Base-by-base conservation (phyloP, 2,329 filamentous ascomycete species). In the Aureobasidium subglaciale region DNA sequence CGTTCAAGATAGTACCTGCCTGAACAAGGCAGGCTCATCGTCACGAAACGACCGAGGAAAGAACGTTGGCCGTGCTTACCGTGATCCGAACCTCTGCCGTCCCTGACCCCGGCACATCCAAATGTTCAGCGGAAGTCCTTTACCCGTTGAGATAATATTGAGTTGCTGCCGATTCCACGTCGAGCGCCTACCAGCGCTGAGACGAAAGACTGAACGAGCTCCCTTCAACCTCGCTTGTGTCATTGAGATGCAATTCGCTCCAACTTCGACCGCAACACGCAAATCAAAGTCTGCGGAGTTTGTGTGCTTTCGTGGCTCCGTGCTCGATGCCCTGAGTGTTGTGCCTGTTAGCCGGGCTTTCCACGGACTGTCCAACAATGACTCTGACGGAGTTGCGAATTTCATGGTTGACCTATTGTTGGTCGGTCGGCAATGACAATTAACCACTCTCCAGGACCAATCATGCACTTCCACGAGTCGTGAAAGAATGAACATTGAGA, bases 21-120 rank as follows among this genome's bases (percentile, higher is more conserved):
- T 22, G 15, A 15, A n/a, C n/a, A 16, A 35, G 24, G 32, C 24
- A 49, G 15, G 27, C 22, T 22, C 15, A 3, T 49, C 16, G 49
- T 25, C 11, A 16, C 32, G 48, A 52, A 52, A 52, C 35, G 32
- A 29, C 25, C 30, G 22, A 34, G 13, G 16, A 34, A 13, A 46
- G 48, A 52, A 52, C 48, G 35, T 40, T 40, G 48, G 11, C 48
- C 34, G 48, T 52, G 48, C 48, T 30, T 52, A 15, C 48, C 48
- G 35, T 15, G 7, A 30, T 40, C 48, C 48, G 48, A 52, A 52
- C 34, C 48, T 52, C 24, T 40, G 34, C 48, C 48, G 32, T 37
- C 24, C 8, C 15, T 16, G 16, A n/a, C 9, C 27, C 25, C 29
- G 30, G 32, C 22, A 37, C 11, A 49, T 37, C 7, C 11, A 2